Base-by-base conservation (phyloP, 257 asterid genomes). In the Eucommia ulmoides region DNA sequence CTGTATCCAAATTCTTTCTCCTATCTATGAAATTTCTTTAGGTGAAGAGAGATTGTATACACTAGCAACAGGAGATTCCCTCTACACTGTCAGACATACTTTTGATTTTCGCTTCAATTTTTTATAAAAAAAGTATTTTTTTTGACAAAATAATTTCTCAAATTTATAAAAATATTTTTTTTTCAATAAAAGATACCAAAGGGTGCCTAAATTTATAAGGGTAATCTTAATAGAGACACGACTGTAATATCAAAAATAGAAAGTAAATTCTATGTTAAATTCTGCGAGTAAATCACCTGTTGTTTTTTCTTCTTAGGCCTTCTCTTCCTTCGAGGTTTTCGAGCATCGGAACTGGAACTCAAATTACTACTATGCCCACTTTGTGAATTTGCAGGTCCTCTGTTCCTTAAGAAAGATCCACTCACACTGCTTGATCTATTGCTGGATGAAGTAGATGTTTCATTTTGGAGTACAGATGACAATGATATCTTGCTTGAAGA, bases 291-390 rank as follows among this genome's bases (percentile, higher is more conserved):
- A 45, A 38, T 23, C 46, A 69, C 67, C 74, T 79, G 74, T 61
- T 84, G 81, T 76, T 72, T 91, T 60, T 86, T 91, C 92, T 91
- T 91, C 93, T 91, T 91, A 0, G 94, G 94, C 67, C 98, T 77
- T 71, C 96, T 77, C 73, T 91, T 91, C 56, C 98, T 68, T 53
- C 63, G 60, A 19, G 98, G 98, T 63, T 86, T 91, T 56, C 93
- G 69, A 20, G 75, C 79, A 67, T 72, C 79, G 54, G 79, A 72
- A 50, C 41, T 68, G 56, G 83, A 78, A 55, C 80, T 78, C 55
- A 68, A 42, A 33, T 52, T 68, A 25, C 78, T 61, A 20, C 86
- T 85, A 67, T 82, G 78, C 54, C 91, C 88, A 25, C 83, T 79
- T 45, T 78, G 72, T 19, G 85, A 76, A 63, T 76, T 82, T 50